These are phyloP conservation scores for Lipomyces sp. DNA, from an alignment of 805 yeast species.

Conservation along the genomic window DNA sequence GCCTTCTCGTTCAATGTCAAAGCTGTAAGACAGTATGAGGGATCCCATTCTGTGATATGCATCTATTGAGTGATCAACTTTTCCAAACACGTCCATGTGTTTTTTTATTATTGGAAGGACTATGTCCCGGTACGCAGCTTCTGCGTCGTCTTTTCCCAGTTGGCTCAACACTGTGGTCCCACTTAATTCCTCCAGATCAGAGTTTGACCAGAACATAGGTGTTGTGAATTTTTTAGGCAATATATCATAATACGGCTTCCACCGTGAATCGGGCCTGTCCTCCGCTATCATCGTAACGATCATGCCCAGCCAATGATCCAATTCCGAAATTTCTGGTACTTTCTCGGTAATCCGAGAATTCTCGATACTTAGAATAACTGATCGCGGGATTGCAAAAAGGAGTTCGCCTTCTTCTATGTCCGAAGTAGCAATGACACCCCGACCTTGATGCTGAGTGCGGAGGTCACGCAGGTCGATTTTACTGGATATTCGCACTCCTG, in stretches of 20 bases:
- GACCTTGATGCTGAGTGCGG: constrained; percentile 65
- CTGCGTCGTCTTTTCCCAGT: constrained; percentile 72
- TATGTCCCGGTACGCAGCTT: constrained; percentile 58
- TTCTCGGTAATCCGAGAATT: constrained; percentile 47
- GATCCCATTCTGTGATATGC: constrained; percentile 77
- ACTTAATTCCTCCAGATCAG: constrained; percentile 59
- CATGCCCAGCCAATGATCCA: constrained; percentile 77
- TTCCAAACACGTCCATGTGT: constrained; percentile 36
- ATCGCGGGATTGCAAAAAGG: constrained; percentile 71
- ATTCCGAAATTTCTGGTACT: constrained; percentile 40
- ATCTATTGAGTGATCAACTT: constrained; percentile 52
- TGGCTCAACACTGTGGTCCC: constrained; percentile 76
- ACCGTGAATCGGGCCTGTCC: constrained; percentile 56
- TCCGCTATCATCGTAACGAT: constrained; percentile 72
- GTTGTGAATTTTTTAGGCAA: constrained; percentile 69
- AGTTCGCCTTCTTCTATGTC: constrained; percentile 66
- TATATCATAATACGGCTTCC: constrained; percentile 73
- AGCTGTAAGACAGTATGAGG: constrained; percentile 84
- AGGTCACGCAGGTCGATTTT: constrained; percentile 67
- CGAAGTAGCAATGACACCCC: constrained; percentile 71
- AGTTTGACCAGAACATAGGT: constrained; percentile 78
- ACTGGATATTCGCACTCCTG: constrained; percentile 51
- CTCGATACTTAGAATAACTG: constrained; percentile 60
- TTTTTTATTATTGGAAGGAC: constrained; percentile 51
- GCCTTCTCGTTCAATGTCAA: constrained; percentile 64